Evolutionary conservation across 148 eudicot species (phyloP).

Genomic region (Simmondsia chinensis): DNA sequence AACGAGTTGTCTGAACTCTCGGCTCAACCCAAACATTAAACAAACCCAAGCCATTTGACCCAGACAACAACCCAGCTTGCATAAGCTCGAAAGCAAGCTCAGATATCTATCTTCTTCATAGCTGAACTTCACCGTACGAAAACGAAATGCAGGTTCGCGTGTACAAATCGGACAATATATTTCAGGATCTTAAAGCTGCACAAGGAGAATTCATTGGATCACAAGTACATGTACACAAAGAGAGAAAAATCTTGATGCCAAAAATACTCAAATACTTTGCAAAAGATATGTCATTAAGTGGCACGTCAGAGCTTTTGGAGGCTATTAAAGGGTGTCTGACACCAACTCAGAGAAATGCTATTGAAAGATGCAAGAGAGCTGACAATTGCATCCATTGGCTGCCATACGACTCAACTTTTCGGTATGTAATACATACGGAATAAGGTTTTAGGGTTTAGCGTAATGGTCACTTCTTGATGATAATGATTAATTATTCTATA

Average conservation of each 20-base stretch:
- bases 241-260: conserved; percentile 32
- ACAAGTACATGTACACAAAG: conserved; percentile 26
- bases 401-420: conserved; percentile 31
- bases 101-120: not conserved
- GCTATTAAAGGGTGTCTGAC: conserved; percentile 20
- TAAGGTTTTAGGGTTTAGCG: too few species aligned
- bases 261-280: conserved; percentile 34
- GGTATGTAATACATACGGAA: conserved; percentile 35
- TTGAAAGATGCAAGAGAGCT: conserved; percentile 13
- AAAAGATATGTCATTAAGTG: conserved; percentile 37
- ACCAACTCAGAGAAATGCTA: conserved; percentile 17
- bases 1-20: too few species aligned
- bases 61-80: too few species aligned
- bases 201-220: conserved; percentile 35
- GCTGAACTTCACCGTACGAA: not conserved
- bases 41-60: too few species aligned
- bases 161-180: conserved; percentile 24
- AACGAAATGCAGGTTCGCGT: conserved; percentile 21
- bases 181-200: conserved; percentile 32
- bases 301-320: conserved; percentile 25
- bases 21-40: too few species aligned
- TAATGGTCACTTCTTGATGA: too few species aligned
- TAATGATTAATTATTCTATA: too few species aligned
- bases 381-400: conserved; percentile 37
- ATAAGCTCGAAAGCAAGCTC: too few species aligned